Evolutionary conservation across 1,284 basidiomycete genomes (phyloP), one percentile per base, ranked within the genome.

Genomic region (Tetrapyrgos nigripes): DNA sequence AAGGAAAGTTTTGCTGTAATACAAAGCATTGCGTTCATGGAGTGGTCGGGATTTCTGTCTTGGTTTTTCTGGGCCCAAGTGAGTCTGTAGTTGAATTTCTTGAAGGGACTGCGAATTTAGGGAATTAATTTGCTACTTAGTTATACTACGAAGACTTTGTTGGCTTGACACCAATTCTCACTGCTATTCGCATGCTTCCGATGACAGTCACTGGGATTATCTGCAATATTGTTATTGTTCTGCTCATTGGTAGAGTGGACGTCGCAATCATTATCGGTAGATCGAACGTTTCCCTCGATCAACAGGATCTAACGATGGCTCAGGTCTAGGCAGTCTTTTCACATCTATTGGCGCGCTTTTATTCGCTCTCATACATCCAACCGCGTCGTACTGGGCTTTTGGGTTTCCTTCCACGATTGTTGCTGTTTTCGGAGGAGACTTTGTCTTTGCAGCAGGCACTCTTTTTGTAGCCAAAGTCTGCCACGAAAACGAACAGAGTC

Each of bases 321-420:
- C 57, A 85, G 86, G 76, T 1, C 57, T 75, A 17, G 89, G 89
- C 26, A 88, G 87, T 2, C 61, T 84, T 9, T 71, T 86, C n/a
- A 92, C 93, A 0, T 79, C 81, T 1, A 64, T 79, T 14, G 88
- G 90, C 0, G 85, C 84, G 57, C 74, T 94, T 29, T 77, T 95
- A 3, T 91, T 94, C 63, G 91, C 92, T 0, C 68, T 92, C 4
- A 87, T 94, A 58, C 67, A 84, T 13, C 82, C 87, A 0, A 62
- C 76, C 2, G 79, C 80, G 3, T 72, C 85, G 1, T 97, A 91
- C 71, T 96, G 93, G 93, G 85, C 86, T 1, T 91, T 84, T 58
- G 88, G 88, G 11, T 95, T 97, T 76, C 91, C 92, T 3, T 85
- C 89, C 1, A 86, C 92, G 35, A 80, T 89, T 62, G 66, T 92